These are phyloP conservation scores for Dryas integrifolia DNA, from an alignment of 331 rosid species.

Conservation along the genomic window DNA sequence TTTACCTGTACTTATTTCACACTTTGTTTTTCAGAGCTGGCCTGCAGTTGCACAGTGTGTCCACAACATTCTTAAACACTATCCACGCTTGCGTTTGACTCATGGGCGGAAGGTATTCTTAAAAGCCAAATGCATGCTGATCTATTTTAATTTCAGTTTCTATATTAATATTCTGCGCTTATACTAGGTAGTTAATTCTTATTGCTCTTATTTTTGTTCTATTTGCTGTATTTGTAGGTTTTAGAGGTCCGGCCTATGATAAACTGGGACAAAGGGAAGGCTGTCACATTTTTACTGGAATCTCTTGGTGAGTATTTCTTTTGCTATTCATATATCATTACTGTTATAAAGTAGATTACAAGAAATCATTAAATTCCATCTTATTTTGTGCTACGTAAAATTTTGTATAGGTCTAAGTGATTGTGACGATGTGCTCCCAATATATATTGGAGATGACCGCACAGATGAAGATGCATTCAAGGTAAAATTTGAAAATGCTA, in stretches of 20 bases:
- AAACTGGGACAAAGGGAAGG: slow-evolving; percentile 96
- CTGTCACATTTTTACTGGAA: slow-evolving; percentile 86
- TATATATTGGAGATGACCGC: slow-evolving; percentile 89
- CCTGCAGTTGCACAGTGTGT: slow-evolving; percentile 58
- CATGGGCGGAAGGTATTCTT: slow-evolving; percentile 87
- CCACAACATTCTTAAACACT: slow-evolving; percentile 51
- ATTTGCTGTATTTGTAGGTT: slow-evolving; percentile 48
- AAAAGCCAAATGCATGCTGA: slow-evolving; percentile 1
- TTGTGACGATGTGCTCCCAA: slow-evolving; percentile 84
- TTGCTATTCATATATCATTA: neutral
- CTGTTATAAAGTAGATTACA: neutral
- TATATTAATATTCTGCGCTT: neutral
- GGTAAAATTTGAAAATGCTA: slow-evolving; percentile 36
- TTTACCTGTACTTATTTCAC: neutral
- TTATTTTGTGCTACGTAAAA: slow-evolving; percentile 23
- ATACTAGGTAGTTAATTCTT: neutral
- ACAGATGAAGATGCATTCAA: slow-evolving; percentile 95
- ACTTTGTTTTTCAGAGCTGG: slow-evolving; percentile 54
- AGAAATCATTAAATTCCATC: slow-evolving; percentile 7
- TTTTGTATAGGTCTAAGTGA: slow-evolving; percentile 54
- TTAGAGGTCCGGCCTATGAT: slow-evolving; percentile 91
- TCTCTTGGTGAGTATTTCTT: slow-evolving; percentile 66
- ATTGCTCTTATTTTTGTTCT: slow-evolving; percentile 2
- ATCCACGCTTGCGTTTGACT: slow-evolving; percentile 67
- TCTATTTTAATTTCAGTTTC: neutral